Conservation (phyloP, 257 asterid genomes). For the Solanum corneliomulleri region DNA sequence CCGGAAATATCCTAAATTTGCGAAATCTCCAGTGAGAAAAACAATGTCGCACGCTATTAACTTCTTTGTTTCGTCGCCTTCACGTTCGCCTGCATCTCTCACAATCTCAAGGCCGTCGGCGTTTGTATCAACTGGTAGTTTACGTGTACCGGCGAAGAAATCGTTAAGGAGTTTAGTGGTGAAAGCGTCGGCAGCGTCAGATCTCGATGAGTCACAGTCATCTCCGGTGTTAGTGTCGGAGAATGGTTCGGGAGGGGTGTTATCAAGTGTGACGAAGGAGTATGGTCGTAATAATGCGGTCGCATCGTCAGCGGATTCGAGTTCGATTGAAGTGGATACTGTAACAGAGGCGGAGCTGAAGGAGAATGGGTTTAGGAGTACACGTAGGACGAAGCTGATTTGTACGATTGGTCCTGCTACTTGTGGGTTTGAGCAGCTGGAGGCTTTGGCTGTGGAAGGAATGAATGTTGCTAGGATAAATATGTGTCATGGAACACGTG, state of each 20-base stretch:
- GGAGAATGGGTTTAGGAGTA: conserved; percentile 97
- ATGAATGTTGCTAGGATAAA: conserved; percentile 95
- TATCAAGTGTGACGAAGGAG: conserved; percentile 22
- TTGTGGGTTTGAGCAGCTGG: conserved; percentile 77
- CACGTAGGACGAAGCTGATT: conserved; percentile 84
- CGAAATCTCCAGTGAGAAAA: neutral
- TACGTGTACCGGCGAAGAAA: conserved; percentile 6
- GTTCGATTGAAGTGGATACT: conserved; percentile 78
- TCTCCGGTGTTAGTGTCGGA: conserved; percentile 17
- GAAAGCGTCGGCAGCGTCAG: conserved; percentile 9
- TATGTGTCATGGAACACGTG: conserved; percentile 98
- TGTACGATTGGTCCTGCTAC: conserved; percentile 89
- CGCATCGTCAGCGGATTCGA: conserved; percentile 25
- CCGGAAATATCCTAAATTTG: neutral
- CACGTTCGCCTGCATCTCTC: conserved; percentile 1
- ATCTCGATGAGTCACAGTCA: conserved; percentile 7
- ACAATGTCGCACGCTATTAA: conserved; percentile 24
- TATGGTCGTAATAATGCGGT: conserved; percentile 1
- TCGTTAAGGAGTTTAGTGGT: neutral
- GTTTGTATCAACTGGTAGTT: conserved; percentile 2
- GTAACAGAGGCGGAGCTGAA: conserved; percentile 93
- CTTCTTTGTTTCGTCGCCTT: conserved; percentile 16
- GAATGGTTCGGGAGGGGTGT: conserved; percentile 40
- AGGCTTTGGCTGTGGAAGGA: conserved; percentile 93
- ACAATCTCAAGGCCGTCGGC: conserved; percentile 8